phyloP scores from a whole-genome alignment of 2,329 filamentous ascomycete species.

The Fusarium anguioides region DNA sequence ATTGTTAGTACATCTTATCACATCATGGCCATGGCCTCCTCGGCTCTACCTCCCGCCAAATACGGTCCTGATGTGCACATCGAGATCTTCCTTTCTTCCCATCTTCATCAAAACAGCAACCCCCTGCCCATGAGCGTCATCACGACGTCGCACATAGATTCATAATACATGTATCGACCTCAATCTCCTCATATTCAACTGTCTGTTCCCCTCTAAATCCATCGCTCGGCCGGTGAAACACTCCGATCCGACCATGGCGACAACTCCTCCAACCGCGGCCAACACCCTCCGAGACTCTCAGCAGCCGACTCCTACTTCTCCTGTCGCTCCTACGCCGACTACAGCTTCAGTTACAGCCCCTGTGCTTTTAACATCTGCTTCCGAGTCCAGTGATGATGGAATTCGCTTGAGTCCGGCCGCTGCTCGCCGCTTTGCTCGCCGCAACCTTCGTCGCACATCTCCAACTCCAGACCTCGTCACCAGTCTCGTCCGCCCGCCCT shows the following conservation, averaged over 20 bases:
- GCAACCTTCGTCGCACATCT: constrained; percentile 50
- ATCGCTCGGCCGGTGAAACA: too few species aligned
- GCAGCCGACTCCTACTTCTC: constrained; percentile 26
- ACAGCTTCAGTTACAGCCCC: constrained; percentile 1
- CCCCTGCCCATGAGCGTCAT: constrained; percentile 33
- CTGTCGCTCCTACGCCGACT: constrained; percentile 9
- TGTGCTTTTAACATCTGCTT: constrained; percentile 37
- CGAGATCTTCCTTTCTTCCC: constrained; percentile 32
- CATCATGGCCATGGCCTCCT: constrained; percentile 26
- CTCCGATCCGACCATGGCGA: constrained; percentile 32
- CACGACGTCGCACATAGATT: constrained; percentile 27
- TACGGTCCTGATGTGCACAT: constrained; percentile 31
- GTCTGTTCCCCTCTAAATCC: constrained; percentile 3
- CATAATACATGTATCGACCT: constrained; percentile 29
- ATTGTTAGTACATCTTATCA: constrained; percentile 30
- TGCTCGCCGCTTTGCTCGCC: constrained; percentile 51
- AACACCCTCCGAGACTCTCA: constrained; percentile 14
- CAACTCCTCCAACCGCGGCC: constrained; percentile 30
- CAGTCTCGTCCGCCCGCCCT: constrained; percentile 53
- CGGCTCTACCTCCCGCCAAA: constrained; percentile 20
- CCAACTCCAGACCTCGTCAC: constrained; percentile 56
- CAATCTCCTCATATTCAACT: constrained; percentile 7
- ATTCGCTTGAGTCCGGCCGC: constrained; percentile 50
- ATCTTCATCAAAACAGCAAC: constrained; percentile 11
- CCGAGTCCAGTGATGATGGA: constrained; percentile 53